phyloP scores from a whole-genome alignment of 495 filamentous ascomycete species.

The Sabuloglossum arenarium region DNA sequence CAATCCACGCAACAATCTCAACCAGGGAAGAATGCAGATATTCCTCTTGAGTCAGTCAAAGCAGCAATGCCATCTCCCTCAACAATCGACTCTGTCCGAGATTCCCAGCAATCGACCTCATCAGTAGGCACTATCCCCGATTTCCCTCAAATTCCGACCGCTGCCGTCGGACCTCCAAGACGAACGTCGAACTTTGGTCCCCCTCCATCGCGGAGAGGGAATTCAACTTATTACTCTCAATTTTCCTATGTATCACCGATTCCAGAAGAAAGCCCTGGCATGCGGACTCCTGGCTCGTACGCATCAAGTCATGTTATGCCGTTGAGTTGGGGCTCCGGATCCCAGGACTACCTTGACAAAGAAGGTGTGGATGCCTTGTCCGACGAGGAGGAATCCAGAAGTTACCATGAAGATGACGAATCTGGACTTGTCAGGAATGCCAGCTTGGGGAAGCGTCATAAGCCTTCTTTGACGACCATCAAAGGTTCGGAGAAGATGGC shows the following conservation, averaged over 20 bases:
- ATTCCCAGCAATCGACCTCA: background rate
- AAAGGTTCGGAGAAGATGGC: background rate
- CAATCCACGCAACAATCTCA: background rate
- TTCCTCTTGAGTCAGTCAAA: background rate
- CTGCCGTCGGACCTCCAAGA: background rate
- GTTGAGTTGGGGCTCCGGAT: constrained; percentile 2
- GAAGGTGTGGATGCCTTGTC: background rate
- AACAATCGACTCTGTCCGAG: background rate
- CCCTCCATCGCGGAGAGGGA: constrained; percentile 1
- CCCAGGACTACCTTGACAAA: background rate
- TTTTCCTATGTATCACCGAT: constrained; percentile 3
- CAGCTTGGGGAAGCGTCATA: constrained; percentile 1
- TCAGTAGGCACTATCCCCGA: background rate
- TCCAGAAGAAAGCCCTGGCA: constrained; percentile 1
- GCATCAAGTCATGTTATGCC: constrained; percentile 6
- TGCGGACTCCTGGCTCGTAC: constrained; percentile 3
- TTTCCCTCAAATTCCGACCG: constrained; percentile 1
- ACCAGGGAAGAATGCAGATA: background rate
- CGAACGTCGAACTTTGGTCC: background rate
- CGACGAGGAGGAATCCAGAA: background rate
- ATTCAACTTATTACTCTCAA: constrained; percentile 2
- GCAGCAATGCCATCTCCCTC: background rate
- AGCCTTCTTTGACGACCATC: constrained; percentile 1
- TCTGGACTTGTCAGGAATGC: constrained; percentile 1
- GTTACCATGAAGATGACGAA: background rate